Evolutionary conservation across 148 eudicot genomes (phyloP).

Genomic region (Persicaria maculosa): DNA sequence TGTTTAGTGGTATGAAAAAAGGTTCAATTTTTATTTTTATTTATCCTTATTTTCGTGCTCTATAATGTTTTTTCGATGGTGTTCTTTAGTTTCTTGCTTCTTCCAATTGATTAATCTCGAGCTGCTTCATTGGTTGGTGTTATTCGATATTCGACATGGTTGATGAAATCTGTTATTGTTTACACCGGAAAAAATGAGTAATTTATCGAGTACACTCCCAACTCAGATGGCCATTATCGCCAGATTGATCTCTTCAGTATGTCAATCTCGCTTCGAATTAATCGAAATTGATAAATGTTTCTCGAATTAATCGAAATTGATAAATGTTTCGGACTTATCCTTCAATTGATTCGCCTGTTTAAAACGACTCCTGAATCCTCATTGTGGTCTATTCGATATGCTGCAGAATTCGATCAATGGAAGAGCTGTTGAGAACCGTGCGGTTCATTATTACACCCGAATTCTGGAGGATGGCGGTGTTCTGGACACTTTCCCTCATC

Average conservation of each 20-base stretch:
- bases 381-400: too few species aligned
- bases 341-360: not conserved
- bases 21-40: not conserved
- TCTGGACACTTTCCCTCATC: constrained; percentile 55
- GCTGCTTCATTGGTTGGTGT: not conserved
- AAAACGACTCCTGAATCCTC: too few species aligned
- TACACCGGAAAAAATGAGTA: not conserved
- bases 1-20: constrained; percentile 1
- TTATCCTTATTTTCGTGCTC: not conserved
- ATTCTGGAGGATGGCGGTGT: constrained; percentile 55
- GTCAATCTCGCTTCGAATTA: not conserved
- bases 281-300: not conserved
- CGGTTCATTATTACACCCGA: constrained; percentile 32
- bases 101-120: not conserved
- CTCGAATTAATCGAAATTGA: constrained; percentile 3
- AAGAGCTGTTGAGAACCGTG: constrained; percentile 24
- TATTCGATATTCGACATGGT: too few species aligned
- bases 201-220: not conserved
- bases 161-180: not conserved
- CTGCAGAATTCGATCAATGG: constrained; percentile 3
- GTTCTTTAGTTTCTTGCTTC: not conserved
- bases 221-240: not conserved
- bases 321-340: not conserved
- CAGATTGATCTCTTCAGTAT: not conserved
- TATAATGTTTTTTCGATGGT: not conserved